Conservation (phyloP, 306 rosid genomes). For the Lathyrus sativus region DNA sequence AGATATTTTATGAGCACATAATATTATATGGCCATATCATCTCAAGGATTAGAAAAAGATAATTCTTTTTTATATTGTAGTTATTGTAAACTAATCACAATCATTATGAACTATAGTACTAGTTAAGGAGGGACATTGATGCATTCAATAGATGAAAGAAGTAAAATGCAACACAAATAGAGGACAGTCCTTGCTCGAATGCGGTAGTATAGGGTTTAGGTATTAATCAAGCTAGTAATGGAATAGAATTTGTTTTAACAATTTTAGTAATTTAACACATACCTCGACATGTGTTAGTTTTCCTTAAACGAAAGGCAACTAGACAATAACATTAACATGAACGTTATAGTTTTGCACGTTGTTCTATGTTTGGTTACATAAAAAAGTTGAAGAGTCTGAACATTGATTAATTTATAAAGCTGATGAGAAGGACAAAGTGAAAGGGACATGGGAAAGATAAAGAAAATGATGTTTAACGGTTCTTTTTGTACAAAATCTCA, state of each 20-base stretch:
- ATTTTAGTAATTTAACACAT: neutral
- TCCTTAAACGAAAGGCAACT: constrained; percentile 48
- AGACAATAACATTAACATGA: constrained; percentile 40
- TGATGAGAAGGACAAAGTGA: constrained; percentile 43
- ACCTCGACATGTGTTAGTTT: constrained; percentile 40
- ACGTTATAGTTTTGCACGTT: constrained; percentile 37
- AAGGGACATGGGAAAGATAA: constrained; percentile 29
- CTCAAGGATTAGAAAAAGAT: neutral
- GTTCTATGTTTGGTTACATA: constrained; percentile 28
- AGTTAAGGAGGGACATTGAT: constrained; percentile 27
- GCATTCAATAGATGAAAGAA: constrained; percentile 28
- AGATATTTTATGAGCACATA: neutral
- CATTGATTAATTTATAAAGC: constrained; percentile 34
- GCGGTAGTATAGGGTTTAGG: constrained; percentile 39
- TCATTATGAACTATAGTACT: constrained; percentile 24
- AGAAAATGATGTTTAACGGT: constrained; percentile 56
- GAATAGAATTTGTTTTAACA: constrained; percentile 33
- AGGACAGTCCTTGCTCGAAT: constrained; percentile 24
- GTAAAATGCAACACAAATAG: constrained; percentile 12
- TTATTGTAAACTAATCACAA: neutral
- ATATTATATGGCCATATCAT: neutral
- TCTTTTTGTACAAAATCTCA: constrained; percentile 31
- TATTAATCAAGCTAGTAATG: constrained; percentile 26
- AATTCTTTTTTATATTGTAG: neutral
- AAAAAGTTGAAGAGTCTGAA: constrained; percentile 19